These are phyloP conservation scores for Schizophyllum commune DNA, from an alignment of 1,284 basidiomycete genomes.

Conservation along the genomic window DNA sequence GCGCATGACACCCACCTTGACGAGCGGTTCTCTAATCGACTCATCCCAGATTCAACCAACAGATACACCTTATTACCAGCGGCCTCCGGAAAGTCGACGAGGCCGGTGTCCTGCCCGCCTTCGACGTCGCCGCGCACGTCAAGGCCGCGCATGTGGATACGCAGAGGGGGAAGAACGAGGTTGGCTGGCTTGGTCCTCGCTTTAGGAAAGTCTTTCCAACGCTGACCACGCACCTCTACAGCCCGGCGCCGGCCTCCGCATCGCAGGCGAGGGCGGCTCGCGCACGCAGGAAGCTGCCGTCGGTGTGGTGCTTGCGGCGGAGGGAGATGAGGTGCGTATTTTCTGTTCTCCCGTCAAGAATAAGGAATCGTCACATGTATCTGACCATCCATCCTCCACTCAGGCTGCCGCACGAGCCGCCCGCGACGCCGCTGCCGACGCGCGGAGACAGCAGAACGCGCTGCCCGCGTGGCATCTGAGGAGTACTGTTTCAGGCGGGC, in stretches of 20 bases:
- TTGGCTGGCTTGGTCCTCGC: no score
- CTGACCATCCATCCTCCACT: no score
- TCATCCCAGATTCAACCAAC: constrained; percentile 63
- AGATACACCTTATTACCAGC: constrained; percentile 83
- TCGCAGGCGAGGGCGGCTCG: constrained; percentile 59
- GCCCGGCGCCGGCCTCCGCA: constrained; percentile 52
- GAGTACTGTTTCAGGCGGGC: constrained; percentile 89
- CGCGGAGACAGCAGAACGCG: constrained; percentile 82
- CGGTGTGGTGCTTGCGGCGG: constrained; percentile 73
- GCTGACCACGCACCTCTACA: no score
- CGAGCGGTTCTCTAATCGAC: not conserved
- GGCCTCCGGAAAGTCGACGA: constrained; percentile 80
- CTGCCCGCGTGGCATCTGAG: constrained; percentile 91
- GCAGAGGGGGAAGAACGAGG: not conserved
- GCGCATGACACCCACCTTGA: no score
- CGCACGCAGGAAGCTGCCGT: constrained; percentile 64
- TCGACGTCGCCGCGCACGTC: not conserved
- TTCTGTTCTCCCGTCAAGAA: no score
- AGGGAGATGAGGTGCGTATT: constrained; percentile 51
- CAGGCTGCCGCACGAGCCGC: constrained; percentile 56
- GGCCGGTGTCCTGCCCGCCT: constrained; percentile 74
- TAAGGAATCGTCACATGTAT: no score
- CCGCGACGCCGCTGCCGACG: constrained; percentile 62
- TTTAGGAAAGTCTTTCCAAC: no score
- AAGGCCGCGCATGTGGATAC: not conserved